Base-by-base conservation (phyloP, 352 stramenopile species). In the Pythium rhizo-oryzae region DNA sequence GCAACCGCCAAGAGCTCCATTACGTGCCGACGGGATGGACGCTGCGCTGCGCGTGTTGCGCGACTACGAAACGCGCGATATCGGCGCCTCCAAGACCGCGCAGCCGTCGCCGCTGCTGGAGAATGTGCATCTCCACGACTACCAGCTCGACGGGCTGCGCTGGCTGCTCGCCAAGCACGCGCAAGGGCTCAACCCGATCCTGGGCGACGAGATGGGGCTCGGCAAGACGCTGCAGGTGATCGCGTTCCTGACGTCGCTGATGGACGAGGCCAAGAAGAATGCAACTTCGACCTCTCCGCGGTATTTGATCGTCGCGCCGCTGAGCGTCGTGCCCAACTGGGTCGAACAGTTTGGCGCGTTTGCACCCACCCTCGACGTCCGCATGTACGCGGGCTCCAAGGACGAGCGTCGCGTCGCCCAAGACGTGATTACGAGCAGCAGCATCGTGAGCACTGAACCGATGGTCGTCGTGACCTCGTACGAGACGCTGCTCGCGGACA, bases 261-360 rank as follows among this genome's bases (percentile, higher is more conserved):
- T 83, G 19, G 63, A 79, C 33, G 57, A 65, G 13, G 53, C 58
- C 13, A 55, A 65, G 19, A 21, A 16, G 4, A 35, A 8, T 6
- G 24, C 11, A 1, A 8, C 19, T 18, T 8, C 33, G 25, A 1
- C 24, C 11, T 59, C 49, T 12, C 46, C 39, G 51, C 65, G 69
- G 37, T 91, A 76, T 51, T 55, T 96, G 24, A 70, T 96, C 35
- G 79, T 91, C 21, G 85, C 84, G 9, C 87, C 87, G 43, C 64
- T 96, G 49, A 93, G 84, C 62, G 86, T 93, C n/a, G 65, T 96
- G 47, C 82, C 82, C 35, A 93, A 92, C 63, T 96, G 87, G 87
- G 83, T 90, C 65, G 82, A 93, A 62, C 85, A 96, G 71, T 89
- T 93, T 62, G 74, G 77, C 52, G 77, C 76, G 15, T 94, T 89